Percentiles rank a stretch among this genome's conserved stretches.
These are phyloP conservation scores for Epicoccum nigrum DNA, from an alignment of 2,329 filamentous ascomycete genomes.

Conservation along the genomic window DNA sequence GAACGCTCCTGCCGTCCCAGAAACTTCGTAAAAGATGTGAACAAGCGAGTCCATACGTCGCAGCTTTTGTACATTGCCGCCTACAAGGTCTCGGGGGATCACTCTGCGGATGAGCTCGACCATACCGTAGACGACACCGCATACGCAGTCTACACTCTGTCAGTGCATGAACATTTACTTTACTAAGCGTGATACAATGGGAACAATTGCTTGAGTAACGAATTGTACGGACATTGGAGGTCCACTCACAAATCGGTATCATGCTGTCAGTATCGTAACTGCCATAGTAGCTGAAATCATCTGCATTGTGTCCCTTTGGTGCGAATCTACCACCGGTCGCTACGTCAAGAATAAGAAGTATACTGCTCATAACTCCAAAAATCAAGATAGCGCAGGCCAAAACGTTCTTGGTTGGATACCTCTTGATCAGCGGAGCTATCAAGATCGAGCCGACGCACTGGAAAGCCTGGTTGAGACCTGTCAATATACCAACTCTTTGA, in stretches of 20 bases:
- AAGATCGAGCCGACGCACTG: constrained; percentile 59
- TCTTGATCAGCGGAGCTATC: constrained; percentile 58
- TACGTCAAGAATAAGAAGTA: constrained; percentile 57
- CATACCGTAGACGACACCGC: constrained; percentile 51
- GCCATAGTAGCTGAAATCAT: constrained; percentile 55
- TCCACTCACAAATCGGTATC: constrained; percentile 53
- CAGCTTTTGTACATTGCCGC: constrained; percentile 58
- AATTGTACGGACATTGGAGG: not conserved
- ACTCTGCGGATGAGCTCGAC: constrained; percentile 59
- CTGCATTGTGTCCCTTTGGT: constrained; percentile 42
- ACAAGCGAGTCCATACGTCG: constrained; percentile 55
- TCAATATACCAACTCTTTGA: constrained; percentile 55
- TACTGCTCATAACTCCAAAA: constrained; percentile 56
- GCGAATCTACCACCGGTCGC: constrained; percentile 55
- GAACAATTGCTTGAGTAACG: not conserved
- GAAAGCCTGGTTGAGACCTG: constrained; percentile 58
- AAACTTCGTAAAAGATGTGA: constrained; percentile 58
- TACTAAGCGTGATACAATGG: not conserved
- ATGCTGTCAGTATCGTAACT: constrained; percentile 57
- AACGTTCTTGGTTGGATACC: constrained; percentile 56
- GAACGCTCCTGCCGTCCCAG: constrained; percentile 57
- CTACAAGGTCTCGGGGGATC: constrained; percentile 59
- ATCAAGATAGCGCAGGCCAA: constrained; percentile 53
- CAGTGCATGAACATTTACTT: constrained; percentile 7
- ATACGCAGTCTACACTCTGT: constrained; percentile 29